Conservation (phyloP, 2,329 filamentous ascomycete species). For the Cladosporium sp. region DNA sequence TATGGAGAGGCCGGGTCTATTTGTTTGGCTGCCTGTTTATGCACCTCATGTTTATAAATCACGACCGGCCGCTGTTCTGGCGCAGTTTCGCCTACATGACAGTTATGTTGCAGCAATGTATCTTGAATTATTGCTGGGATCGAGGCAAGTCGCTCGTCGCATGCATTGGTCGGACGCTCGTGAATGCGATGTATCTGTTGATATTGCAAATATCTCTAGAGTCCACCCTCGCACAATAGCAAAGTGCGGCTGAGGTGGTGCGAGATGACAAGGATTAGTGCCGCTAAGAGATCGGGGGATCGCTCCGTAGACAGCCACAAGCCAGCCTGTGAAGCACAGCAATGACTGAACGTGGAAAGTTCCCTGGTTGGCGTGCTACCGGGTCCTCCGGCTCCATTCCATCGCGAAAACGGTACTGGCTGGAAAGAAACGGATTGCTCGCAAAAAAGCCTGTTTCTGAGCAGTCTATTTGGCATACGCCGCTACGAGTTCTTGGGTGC, state of each 20-base stretch:
- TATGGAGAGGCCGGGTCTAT: neutral
- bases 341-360: neutral
- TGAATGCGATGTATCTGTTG: too few relatives aligned
- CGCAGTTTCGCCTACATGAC: neutral
- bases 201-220: neutral
- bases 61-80: neutral
- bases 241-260: constrained; percentile 5
- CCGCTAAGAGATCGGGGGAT: neutral
- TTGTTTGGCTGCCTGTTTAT: too few relatives aligned
- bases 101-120: neutral
- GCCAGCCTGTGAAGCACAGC: neutral
- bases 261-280: neutral
- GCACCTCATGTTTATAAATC: too few relatives aligned
- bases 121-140: neutral
- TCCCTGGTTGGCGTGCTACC: neutral
- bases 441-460: neutral
- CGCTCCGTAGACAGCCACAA: neutral
- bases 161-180: too few relatives aligned
- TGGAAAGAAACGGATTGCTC: neutral
- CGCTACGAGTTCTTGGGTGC: neutral
- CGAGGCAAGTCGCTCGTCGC: neutral
- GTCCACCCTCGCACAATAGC: neutral
- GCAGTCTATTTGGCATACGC: neutral
- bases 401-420: too few relatives aligned
- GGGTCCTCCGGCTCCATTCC: neutral